Percentiles rank a stretch among this genome's conserved stretches.
Evolutionary conservation across 768 basidiomycete species (phyloP).

Genomic region (Strobilomyces echinocephalus): DNA sequence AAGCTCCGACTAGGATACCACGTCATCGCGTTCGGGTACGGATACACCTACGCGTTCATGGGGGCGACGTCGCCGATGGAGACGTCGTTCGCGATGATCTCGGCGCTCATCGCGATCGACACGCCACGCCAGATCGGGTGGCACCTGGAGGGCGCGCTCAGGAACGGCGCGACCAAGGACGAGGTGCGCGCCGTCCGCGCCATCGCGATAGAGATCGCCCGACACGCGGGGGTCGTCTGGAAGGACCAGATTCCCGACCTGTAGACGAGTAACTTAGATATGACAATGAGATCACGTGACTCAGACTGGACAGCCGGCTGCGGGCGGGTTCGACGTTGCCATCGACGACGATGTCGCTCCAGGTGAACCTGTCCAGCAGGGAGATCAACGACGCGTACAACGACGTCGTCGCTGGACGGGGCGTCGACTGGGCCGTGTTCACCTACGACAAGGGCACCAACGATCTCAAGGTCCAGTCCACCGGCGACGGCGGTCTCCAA

Average conservation of each 20-base stretch:
- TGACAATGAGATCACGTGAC: slow-evolving; percentile 16
- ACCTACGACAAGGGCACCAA: slow-evolving; percentile 80
- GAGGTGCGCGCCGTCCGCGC: slow-evolving; percentile 51
- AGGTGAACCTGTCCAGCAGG: slow-evolving; percentile 70
- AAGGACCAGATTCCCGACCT: slow-evolving; percentile 46
- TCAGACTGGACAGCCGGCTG: not conserved
- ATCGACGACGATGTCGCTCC: slow-evolving; percentile 57
- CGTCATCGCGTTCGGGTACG: slow-evolving; percentile 51
- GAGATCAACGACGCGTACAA: slow-evolving; percentile 74
- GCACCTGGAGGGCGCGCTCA: slow-evolving; percentile 56
- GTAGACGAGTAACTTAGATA: not conserved
- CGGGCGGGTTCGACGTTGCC: not conserved
- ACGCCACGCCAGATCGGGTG: slow-evolving; percentile 61
- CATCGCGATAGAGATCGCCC: slow-evolving; percentile 50
- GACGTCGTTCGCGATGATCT: slow-evolving; percentile 57
- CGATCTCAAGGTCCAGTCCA: slow-evolving; percentile 82
- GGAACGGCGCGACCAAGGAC: slow-evolving; percentile 49
- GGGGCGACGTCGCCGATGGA: slow-evolving; percentile 47
- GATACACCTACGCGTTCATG: slow-evolving; percentile 47
- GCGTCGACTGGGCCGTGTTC: slow-evolving; percentile 74
- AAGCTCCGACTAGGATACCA: slow-evolving; percentile 43
- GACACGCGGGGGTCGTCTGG: slow-evolving; percentile 48
- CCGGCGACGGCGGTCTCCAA: slow-evolving; percentile 83
- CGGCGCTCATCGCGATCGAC: slow-evolving; percentile 57
- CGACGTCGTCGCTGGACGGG: slow-evolving; percentile 59